phyloP scores from a whole-genome alignment of 352 stramenopile genomes.

The Saprolegnia parasitica region DNA sequence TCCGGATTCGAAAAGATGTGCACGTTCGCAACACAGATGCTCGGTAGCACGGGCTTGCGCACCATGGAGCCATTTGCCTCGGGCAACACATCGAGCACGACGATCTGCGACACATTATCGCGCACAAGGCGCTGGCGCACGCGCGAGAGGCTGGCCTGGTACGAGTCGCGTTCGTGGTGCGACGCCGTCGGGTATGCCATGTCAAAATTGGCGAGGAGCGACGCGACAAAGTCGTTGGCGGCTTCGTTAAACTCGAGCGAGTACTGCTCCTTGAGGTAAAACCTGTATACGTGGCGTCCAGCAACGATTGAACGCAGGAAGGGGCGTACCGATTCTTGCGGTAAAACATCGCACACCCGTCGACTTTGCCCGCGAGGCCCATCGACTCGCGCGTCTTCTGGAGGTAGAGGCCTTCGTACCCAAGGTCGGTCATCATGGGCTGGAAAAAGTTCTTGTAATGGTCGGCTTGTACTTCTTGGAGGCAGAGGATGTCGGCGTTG shows the following conservation, averaged over 20 bases:
- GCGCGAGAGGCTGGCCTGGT: conserved; percentile 38
- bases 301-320: background rate
- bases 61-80: conserved; percentile 43
- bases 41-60: conserved; percentile 44
- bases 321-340: conserved; percentile 82
- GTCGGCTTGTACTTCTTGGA: conserved; percentile 98
- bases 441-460: conserved; percentile 97
- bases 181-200: conserved; percentile 63
- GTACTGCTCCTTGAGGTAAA: conserved; percentile 89
- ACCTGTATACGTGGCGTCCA: conserved; percentile 32
- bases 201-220: conserved; percentile 72
- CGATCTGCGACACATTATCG: conserved; percentile 97
- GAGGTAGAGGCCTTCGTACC: conserved; percentile 97
- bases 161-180: conserved; percentile 57
- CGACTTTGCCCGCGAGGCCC: conserved; percentile 95
- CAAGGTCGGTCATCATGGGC: conserved; percentile 90
- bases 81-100: conserved; percentile 93
- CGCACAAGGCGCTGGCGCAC: conserved; percentile 89
- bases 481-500: conserved; percentile 95
- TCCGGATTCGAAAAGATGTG: conserved; percentile 99
- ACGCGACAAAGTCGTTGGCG: conserved; percentile 61
- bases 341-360: conserved; percentile 99
- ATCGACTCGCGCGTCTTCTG: conserved; percentile 98
- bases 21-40: conserved; percentile 96
- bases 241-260: conserved; percentile 97